Evolutionary conservation across 768 basidiomycete genomes (phyloP).

Genomic region (Suillus cothurnatus): DNA sequence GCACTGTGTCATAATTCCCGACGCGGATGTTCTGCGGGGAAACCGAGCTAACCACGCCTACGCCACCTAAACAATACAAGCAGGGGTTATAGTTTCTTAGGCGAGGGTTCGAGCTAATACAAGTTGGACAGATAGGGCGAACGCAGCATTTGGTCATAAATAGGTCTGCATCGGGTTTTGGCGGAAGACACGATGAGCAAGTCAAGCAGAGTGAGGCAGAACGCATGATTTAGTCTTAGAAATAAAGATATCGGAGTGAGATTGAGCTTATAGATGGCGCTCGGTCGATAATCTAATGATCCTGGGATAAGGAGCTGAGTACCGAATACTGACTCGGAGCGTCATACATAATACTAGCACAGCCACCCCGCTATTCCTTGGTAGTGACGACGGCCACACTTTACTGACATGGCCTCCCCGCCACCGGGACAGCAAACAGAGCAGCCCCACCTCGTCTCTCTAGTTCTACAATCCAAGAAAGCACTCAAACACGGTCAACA

Average conservation of each 20-base stretch:
- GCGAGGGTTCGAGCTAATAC: conserved; percentile 61
- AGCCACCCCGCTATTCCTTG: conserved; percentile 3
- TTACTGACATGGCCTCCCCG: conserved; percentile 22
- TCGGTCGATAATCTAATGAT: not conserved
- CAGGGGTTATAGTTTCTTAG: conserved; percentile 73
- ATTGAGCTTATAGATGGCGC: not conserved
- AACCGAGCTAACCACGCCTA: conserved; percentile 38
- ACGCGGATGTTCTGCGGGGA: conserved; percentile 10
- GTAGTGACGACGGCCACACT: not conserved
- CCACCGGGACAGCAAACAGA: conserved; percentile 28
- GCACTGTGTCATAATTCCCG: conserved; percentile 51
- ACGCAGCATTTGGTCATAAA: conserved; percentile 66
- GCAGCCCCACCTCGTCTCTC: conserved; percentile 68
- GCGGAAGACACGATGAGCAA: conserved; percentile 61
- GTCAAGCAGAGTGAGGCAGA: conserved; percentile 50
- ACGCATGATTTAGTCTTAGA: conserved; percentile 3
- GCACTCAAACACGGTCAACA: conserved; percentile 79
- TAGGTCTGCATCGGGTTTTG: conserved; percentile 29
- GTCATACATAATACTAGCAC: conserved; percentile 5
- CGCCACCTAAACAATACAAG: conserved; percentile 64
- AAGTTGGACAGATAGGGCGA: conserved; percentile 64
- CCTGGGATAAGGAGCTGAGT: too few species aligned
- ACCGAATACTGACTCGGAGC: too few species aligned
- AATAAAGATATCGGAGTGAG: not conserved
- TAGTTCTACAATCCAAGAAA: conserved; percentile 81